These are phyloP conservation scores for Agaricales sp. DNA, from an alignment of 1,284 basidiomycete species.

Conservation along the genomic window DNA sequence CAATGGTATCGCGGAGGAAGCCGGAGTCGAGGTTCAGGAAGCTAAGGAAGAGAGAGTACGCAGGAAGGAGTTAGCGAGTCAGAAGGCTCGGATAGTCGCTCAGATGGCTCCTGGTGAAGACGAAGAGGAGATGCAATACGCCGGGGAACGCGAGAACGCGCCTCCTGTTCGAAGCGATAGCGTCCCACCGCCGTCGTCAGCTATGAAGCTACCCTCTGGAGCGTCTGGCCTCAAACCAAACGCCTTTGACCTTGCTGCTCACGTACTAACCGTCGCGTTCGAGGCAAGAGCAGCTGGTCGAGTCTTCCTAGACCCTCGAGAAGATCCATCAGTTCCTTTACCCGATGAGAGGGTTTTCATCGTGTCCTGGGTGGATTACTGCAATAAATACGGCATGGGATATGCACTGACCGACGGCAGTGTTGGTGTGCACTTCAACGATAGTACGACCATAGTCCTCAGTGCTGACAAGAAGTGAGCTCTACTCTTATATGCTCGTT, in stretches of 20 bases:
- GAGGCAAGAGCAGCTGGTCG: constrained; percentile 47
- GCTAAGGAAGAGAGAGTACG: constrained; percentile 38
- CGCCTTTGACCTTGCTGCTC: constrained; percentile 57
- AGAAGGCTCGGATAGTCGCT: constrained; percentile 83
- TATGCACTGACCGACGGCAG: constrained; percentile 94
- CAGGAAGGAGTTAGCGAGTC: constrained; percentile 70
- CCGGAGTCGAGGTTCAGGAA: constrained; percentile 25
- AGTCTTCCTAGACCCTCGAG: constrained; percentile 55
- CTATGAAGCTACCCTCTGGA: background rate
- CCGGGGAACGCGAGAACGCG: constrained; percentile 34
- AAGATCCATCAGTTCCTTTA: constrained; percentile 41
- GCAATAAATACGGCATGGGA: constrained; percentile 97
- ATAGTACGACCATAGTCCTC: constrained; percentile 80
- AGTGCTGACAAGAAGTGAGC: constrained; percentile 76
- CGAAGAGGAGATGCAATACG: constrained; percentile 29
- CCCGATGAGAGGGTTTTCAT: constrained; percentile 81
- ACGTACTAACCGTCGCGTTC: constrained; percentile 62
- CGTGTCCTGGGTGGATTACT: constrained; percentile 96
- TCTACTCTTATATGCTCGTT: constrained; percentile 9
- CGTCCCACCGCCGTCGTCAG: constrained; percentile 15
- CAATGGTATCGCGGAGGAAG: constrained; percentile 29
- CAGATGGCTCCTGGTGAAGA: constrained; percentile 70
- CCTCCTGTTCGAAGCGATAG: constrained; percentile 24
- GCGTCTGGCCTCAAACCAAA: constrained; percentile 17
- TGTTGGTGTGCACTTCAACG: constrained; percentile 94